Evolutionary conservation across 441 rosid genomes (phyloP).

Genomic region (Francoa sonchifolia): DNA sequence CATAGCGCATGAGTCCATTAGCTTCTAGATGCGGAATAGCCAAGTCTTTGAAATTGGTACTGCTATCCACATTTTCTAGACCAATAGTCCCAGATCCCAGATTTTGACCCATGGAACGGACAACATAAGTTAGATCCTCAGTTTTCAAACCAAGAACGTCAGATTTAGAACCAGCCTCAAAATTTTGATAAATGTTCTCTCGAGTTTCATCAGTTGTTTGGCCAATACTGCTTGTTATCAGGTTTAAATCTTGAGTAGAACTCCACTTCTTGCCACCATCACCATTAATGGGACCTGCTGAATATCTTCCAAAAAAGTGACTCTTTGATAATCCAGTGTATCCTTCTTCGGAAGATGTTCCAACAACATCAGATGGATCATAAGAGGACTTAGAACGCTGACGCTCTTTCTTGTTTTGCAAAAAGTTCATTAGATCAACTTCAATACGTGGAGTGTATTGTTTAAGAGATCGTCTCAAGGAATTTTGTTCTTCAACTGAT

Average conservation of each 20-base stretch:
- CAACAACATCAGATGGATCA: slow-evolving; percentile 79
- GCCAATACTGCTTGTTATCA: slow-evolving; percentile 29
- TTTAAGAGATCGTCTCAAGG: slow-evolving; percentile 84
- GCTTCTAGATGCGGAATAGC: slow-evolving; percentile 37
- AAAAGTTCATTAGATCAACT: slow-evolving; percentile 83
- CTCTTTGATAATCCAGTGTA: slow-evolving; percentile 49
- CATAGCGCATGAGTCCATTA: slow-evolving; percentile 39
- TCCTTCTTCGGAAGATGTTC: slow-evolving; percentile 91
- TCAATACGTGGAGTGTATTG: slow-evolving; percentile 96
- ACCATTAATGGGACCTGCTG: slow-evolving; percentile 66
- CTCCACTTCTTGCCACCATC: slow-evolving; percentile 82
- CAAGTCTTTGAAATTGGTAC: slow-evolving; percentile 32
- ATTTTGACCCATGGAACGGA: slow-evolving; percentile 31
- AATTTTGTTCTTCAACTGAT: slow-evolving; percentile 94
- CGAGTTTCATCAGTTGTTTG: slow-evolving; percentile 54
- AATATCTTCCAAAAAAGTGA: slow-evolving; percentile 71
- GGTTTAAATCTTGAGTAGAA: slow-evolving; percentile 60
- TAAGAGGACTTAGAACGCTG: slow-evolving; percentile 71
- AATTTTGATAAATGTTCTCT: slow-evolving; percentile 52
- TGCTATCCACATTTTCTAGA: slow-evolving; percentile 41
- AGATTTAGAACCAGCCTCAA: slow-evolving; percentile 36
- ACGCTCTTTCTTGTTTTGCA: slow-evolving; percentile 89
- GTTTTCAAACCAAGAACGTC: slow-evolving; percentile 36
- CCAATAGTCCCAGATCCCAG: slow-evolving; percentile 25
- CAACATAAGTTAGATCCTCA: slow-evolving; percentile 36